Evolutionary conservation across 805 yeast genomes (phyloP), one percentile per base, ranked within the genome.

Genomic region (Candida ficus): DNA sequence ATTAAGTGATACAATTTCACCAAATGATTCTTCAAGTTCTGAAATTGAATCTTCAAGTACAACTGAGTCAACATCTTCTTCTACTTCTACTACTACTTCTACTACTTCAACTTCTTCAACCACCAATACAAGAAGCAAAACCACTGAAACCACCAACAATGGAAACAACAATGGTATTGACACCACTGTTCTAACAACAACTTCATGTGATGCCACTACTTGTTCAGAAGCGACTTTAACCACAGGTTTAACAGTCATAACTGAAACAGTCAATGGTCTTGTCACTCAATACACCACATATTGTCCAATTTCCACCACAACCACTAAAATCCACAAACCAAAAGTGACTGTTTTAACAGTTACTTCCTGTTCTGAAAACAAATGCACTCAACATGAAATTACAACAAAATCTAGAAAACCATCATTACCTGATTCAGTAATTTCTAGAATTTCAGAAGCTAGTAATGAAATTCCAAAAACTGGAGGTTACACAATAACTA

Each of bases 241-340:
- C 17, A 55, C 60, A 28, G 46, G 48, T 13, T 41, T 57, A 13
- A 55, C 67, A 21, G 61, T 67, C 29, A 54, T 59, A 12, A 60
- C 66, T 7, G 50, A 58, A 5, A 55, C 63, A 5, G 34, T 44
- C 13, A 39, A 42, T 19, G 62, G 68, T 13, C 43, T 45, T 2
- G 60, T 38, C 27, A 71, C 71, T 10, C 53, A n/a, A 25, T 48
- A 48, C 40, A 48, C 50, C n/a, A 48, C 52, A 5, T 48, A 43
- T 28, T 48, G 52, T 27, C 48, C 50, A 38, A 13, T 46, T 13
- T 17, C 46, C 6, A 16, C 17, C 4, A n/a, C 31, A 14, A 25
- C 28, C n/a, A 18, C 38, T 8, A 43, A 7, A 29, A 25, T 19
- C 12, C 41, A 26, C 33, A 44, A 13, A 34, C 21, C 26, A 17